Evolutionary conservation across 2,329 filamentous ascomycete genomes (phyloP).

Genomic region (Intubia oerlemansii): DNA sequence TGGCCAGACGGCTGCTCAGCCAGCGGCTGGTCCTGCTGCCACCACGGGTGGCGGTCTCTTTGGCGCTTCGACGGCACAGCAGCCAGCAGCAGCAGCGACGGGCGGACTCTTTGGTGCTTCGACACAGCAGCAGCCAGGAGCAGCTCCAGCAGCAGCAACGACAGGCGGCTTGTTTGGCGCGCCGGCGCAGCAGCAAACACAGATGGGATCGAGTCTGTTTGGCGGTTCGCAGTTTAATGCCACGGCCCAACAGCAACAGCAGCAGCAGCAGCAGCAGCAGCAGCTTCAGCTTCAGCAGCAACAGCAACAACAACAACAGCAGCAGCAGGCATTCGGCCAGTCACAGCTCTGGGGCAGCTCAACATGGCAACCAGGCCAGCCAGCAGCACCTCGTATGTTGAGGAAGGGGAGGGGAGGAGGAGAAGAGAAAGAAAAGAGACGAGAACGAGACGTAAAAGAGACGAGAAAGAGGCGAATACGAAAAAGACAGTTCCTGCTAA

Average conservation of each 20-base stretch:
- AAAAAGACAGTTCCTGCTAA: too few species aligned
- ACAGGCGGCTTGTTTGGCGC: constrained; percentile 3
- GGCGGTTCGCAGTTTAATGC: too few species aligned
- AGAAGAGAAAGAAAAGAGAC: too few species aligned
- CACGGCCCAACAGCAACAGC: constrained; percentile 7
- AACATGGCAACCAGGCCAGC: constrained; percentile 29
- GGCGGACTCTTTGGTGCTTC: constrained; percentile 4
- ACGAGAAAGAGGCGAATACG: background rate
- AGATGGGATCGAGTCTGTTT: constrained; percentile 1
- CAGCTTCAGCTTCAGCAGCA: constrained; percentile 17
- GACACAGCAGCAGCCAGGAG: constrained; percentile 1
- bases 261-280: constrained; percentile 15
- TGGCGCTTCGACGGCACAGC: constrained; percentile 4
- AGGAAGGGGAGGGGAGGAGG: too few species aligned
- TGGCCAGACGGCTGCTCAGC: background rate
- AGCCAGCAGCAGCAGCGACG: constrained; percentile 1
- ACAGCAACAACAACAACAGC: constrained; percentile 15
- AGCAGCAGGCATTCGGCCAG: constrained; percentile 16
- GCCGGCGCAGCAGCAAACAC: constrained; percentile 2
- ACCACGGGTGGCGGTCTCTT: constrained; percentile 9
- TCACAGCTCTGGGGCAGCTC: constrained; percentile 22
- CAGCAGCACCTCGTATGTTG: constrained; percentile 22
- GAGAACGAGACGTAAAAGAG: too few species aligned
- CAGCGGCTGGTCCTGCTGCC: constrained; percentile 11
- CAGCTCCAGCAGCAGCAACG: constrained; percentile 1